Conservation (phyloP, 176 grass and related monocot species). For the Thinopyrum elongatum region DNA sequence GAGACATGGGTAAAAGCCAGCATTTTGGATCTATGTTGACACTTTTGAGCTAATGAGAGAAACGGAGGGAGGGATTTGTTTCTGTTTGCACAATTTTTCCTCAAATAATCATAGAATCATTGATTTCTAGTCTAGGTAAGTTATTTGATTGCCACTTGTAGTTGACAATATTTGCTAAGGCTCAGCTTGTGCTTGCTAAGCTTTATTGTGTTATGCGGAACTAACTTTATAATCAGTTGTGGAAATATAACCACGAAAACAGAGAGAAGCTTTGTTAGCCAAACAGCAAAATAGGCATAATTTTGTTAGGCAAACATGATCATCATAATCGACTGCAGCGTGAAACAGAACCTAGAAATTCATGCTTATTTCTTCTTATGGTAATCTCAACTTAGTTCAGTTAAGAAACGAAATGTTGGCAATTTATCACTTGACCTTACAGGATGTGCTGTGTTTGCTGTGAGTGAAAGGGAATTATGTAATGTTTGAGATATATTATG, state of each 20-base stretch:
- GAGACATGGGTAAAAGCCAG: too few relatives aligned
- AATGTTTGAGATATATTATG: not conserved
- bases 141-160: not conserved
- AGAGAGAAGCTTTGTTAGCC: too few relatives aligned
- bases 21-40: too few relatives aligned
- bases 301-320: not conserved
- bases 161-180: not conserved
- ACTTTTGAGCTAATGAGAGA: not conserved
- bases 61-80: not conserved
- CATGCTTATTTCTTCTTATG: not conserved
- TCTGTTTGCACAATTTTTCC: not conserved
- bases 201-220: not conserved
- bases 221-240: not conserved
- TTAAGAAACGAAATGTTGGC: not conserved
- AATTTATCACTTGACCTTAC: not conserved
- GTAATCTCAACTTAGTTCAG: slow-evolving; percentile 3
- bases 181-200: not conserved
- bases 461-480: not conserved
- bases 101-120: not conserved
- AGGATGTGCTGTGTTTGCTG: not conserved
- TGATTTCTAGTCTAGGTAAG: not conserved
- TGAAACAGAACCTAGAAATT: not conserved
- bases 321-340: not conserved
- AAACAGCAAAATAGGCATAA: not conserved
- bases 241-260: not conserved